Evolutionary conservation across 257 asterid genomes (phyloP).

Genomic region (Penstemon eatonii): DNA sequence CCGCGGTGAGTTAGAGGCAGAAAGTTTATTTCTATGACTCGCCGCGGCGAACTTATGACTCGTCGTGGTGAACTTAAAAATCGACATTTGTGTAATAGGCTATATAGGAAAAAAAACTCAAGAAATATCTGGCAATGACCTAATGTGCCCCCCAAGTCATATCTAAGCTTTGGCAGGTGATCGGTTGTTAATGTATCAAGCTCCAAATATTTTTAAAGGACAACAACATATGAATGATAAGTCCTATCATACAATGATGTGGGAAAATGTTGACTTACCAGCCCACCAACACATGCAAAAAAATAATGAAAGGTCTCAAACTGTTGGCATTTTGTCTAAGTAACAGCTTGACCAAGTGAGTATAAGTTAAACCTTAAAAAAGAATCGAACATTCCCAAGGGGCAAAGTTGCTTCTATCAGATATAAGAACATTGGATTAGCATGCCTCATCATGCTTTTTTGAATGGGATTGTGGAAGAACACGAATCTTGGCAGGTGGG

Average conservation of each 20-base stretch:
- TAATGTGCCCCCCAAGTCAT: not conserved
- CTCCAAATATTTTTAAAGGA: not conserved
- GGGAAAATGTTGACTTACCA: not conserved
- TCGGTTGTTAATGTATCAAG: constrained; percentile 5
- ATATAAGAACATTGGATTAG: constrained; percentile 12
- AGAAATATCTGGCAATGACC: not conserved
- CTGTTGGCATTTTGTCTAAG: not conserved
- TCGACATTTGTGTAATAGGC: no score
- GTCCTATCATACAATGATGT: not conserved
- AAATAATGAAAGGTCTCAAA: not conserved
- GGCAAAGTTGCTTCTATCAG: constrained; percentile 10
- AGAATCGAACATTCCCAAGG: not conserved
- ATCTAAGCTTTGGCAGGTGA: constrained; percentile 13
- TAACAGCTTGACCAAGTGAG: not conserved
- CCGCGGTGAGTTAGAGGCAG: no score
- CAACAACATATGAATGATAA: not conserved
- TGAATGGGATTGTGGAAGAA: constrained; percentile 72
- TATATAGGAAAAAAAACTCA: no score
- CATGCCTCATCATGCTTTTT: constrained; percentile 72
- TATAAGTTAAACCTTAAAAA: not conserved
- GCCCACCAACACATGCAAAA: constrained; percentile 17
- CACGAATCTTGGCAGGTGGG: constrained; percentile 93
- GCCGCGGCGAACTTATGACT: no score
- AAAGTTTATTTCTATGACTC: no score
- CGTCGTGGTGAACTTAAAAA: no score